Evolutionary conservation across 495 filamentous ascomycete genomes (phyloP).

Genomic region (Sabuloglossum arenarium): DNA sequence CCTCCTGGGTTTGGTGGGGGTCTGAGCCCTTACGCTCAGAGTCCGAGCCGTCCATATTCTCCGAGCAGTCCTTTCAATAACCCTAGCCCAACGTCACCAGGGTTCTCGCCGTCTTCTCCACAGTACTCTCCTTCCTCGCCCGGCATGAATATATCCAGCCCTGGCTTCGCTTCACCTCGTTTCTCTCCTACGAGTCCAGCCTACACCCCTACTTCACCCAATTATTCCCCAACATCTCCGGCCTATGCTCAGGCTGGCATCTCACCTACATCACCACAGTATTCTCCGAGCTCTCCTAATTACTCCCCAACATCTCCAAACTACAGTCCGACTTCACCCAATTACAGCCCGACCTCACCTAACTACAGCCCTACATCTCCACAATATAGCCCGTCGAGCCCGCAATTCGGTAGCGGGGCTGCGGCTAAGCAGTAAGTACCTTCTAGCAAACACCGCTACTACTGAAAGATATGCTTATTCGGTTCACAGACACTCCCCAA

Average conservation of each 20-base stretch:
- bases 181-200: slow-evolving; percentile 20
- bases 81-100: slow-evolving; percentile 48
- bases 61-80: slow-evolving; percentile 63
- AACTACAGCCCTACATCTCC: slow-evolving; percentile 39
- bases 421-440: slow-evolving; percentile 2
- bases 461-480: background rate
- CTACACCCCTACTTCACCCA: slow-evolving; percentile 23
- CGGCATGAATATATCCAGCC: slow-evolving; percentile 15
- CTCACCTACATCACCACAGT: slow-evolving; percentile 49
- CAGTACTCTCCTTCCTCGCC: slow-evolving; percentile 57
- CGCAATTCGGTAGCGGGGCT: slow-evolving; percentile 7
- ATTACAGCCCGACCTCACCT: slow-evolving; percentile 42
- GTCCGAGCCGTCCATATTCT: slow-evolving; percentile 36
- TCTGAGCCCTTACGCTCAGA: slow-evolving; percentile 44
- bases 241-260: slow-evolving; percentile 35
- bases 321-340: slow-evolving; percentile 55
- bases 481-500: slow-evolving; percentile 16
- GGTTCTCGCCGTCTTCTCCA: slow-evolving; percentile 59
- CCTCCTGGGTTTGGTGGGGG: slow-evolving; percentile 31
- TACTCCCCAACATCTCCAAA: slow-evolving; percentile 57
- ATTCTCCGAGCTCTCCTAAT: slow-evolving; percentile 25
- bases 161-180: slow-evolving; percentile 16
- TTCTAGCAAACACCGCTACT: background rate
- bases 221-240: slow-evolving; percentile 36
- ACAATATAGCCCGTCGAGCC: slow-evolving; percentile 28